phyloP scores from a whole-genome alignment of 495 filamentous ascomycete genomes.

The Lineolata rhizophorae region DNA sequence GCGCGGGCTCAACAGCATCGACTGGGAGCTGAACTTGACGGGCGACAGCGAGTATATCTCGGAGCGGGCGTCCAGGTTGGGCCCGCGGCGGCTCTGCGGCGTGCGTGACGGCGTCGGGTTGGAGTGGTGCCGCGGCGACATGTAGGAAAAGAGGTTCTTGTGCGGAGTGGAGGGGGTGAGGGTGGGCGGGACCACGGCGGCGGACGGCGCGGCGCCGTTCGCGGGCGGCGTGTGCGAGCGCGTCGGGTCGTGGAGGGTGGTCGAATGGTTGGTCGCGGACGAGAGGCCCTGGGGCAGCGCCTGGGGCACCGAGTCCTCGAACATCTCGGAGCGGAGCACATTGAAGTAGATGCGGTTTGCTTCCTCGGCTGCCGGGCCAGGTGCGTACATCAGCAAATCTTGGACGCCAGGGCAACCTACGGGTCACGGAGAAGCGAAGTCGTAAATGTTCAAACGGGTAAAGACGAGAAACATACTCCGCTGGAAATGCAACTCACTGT shows the following conservation, averaged over 20 bases:
- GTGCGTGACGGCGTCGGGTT: slow-evolving; percentile 56
- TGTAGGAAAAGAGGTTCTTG: slow-evolving; percentile 91
- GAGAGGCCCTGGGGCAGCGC: slow-evolving; percentile 41
- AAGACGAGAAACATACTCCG: slow-evolving; percentile 73
- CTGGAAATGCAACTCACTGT: slow-evolving; percentile 84
- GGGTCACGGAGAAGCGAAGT: neutral
- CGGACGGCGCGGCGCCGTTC: slow-evolving; percentile 33
- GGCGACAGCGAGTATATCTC: slow-evolving; percentile 89
- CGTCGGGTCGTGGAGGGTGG: slow-evolving; percentile 40
- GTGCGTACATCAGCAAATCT: neutral
- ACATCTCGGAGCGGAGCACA: slow-evolving; percentile 75
- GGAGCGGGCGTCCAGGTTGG: slow-evolving; percentile 66
- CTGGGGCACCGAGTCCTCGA: slow-evolving; percentile 75
- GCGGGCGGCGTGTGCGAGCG: slow-evolving; percentile 65
- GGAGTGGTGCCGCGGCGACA: slow-evolving; percentile 48
- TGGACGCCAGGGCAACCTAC: neutral
- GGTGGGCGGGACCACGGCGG: too few species aligned
- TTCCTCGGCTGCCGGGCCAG: slow-evolving; percentile 55
- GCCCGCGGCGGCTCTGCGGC: slow-evolving; percentile 62
- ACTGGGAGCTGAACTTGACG: slow-evolving; percentile 72
- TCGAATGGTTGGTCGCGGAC: slow-evolving; percentile 34
- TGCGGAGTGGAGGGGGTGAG: slow-evolving; percentile 85
- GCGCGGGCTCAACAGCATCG: slow-evolving; percentile 71
- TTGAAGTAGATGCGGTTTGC: slow-evolving; percentile 80
- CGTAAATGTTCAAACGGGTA: neutral